A percentile compares a stretch with the other conserved stretches of the same genome.
Evolutionary conservation across 75 land plant genomes (phyloP).

Genomic region (Azolla pinnata): DNA sequence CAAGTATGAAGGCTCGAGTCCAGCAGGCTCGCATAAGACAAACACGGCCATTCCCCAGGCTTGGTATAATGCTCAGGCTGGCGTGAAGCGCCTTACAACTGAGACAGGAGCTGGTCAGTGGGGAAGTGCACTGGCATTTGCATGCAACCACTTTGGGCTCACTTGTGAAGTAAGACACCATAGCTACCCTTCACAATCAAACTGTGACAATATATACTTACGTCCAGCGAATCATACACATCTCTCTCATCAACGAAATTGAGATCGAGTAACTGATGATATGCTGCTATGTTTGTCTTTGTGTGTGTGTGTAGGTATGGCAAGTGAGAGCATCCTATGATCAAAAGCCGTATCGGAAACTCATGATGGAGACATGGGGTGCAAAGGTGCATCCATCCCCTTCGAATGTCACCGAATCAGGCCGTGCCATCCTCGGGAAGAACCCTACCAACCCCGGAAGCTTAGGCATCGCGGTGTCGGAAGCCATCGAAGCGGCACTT

Average conservation of each 20-base stretch:
- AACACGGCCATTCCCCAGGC: slow-evolving; percentile 95
- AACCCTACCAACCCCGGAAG: slow-evolving; percentile 78
- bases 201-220: too few relatives aligned
- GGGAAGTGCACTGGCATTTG: slow-evolving; percentile 88
- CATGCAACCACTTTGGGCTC: slow-evolving; percentile 60
- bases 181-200: too few relatives aligned
- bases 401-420: slow-evolving; percentile 50
- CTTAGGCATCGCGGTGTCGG: slow-evolving; percentile 82
- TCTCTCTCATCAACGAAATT: too few relatives aligned
- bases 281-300: slow-evolving; percentile 2
- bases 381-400: slow-evolving; percentile 91
- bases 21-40: slow-evolving; percentile 92
- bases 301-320: slow-evolving; percentile 56
- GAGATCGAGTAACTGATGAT: neutral
- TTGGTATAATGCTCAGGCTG: slow-evolving; percentile 80
- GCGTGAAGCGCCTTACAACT: slow-evolving; percentile 70
- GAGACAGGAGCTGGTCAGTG: slow-evolving; percentile 98
- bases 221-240: too few relatives aligned
- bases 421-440: slow-evolving; percentile 37
- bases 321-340: slow-evolving; percentile 95
- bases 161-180: slow-evolving; percentile 67
- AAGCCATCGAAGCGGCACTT: slow-evolving; percentile 82
- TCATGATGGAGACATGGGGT: slow-evolving; percentile 98
- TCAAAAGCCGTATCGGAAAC: slow-evolving; percentile 73
- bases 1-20: slow-evolving; percentile 92